phyloP scores from a whole-genome alignment of 140 eudicot genomes.

The Stevia rebaudiana region DNA sequence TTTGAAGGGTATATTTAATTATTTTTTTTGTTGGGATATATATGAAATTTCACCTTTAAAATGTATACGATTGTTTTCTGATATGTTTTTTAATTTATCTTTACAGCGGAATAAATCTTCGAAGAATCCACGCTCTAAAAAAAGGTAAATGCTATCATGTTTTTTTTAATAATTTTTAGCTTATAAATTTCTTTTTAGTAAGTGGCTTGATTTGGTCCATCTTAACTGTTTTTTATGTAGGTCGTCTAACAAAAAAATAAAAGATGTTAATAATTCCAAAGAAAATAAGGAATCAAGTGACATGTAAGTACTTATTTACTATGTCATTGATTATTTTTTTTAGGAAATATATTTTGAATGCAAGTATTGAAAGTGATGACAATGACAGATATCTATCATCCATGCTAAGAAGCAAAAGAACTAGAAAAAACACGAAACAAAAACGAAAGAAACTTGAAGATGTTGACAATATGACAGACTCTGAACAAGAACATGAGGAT shows the following conservation, averaged over 20 bases:
- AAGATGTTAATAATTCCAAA: constrained; percentile 27
- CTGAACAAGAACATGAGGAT: constrained; percentile 18
- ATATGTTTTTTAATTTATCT: constrained; percentile 11
- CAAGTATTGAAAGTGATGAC: constrained; percentile 23
- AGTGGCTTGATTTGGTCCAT: constrained; percentile 12
- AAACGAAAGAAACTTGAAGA: constrained; percentile 29
- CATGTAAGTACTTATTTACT: constrained; percentile 42
- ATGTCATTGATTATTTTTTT: not conserved
- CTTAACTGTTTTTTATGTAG: constrained; percentile 38
- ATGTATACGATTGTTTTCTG: constrained; percentile 10
- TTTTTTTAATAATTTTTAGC: not conserved
- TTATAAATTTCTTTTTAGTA: constrained; percentile 3
- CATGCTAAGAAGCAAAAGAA: constrained; percentile 51
- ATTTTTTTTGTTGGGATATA: not conserved
- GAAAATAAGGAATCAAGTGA: constrained; percentile 25
- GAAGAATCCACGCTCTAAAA: constrained; percentile 39
- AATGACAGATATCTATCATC: constrained; percentile 53
- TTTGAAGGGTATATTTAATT: not conserved
- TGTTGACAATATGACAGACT: constrained; percentile 28
- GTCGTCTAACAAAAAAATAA: constrained; percentile 38
- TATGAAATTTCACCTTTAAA: not conserved
- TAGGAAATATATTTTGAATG: constrained; percentile 13
- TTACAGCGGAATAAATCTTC: constrained; percentile 45
- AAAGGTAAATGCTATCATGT: constrained; percentile 36
- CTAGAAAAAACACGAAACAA: constrained; percentile 43